These are phyloP conservation scores for Eimeria brunetti DNA, from an alignment of 169 alveolate species.

Conservation along the genomic window DNA sequence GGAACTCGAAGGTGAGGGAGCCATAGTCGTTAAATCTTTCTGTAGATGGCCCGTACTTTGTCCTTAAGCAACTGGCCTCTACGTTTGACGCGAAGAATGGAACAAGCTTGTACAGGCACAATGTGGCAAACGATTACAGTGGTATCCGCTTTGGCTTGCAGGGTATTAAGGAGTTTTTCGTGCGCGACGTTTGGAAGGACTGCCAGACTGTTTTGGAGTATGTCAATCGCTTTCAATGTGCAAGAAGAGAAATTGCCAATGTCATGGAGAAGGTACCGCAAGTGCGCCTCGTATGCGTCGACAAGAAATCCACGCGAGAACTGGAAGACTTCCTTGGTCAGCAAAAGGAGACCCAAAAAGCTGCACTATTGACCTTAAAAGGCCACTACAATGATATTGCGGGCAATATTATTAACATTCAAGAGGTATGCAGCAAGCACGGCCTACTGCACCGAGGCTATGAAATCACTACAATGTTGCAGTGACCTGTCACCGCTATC, in stretches of 20 bases:
- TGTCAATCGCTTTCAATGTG: constrained; percentile 84
- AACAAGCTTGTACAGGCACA: not conserved
- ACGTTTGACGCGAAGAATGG: not conserved
- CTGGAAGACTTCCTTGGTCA: constrained; percentile 45
- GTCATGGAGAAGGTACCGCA: constrained; percentile 30
- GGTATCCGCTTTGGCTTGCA: not conserved
- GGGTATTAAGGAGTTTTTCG: constrained; percentile 91
- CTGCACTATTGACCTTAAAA: not conserved
- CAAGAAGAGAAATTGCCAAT: constrained; percentile 9
- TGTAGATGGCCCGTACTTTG: not conserved
- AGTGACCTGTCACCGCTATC: not conserved
- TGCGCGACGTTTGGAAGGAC: constrained; percentile 91
- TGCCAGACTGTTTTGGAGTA: constrained; percentile 89
- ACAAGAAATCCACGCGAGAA: constrained; percentile 50
- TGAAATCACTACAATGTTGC: not conserved
- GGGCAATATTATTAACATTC: constrained; percentile 82
- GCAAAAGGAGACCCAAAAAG: constrained; percentile 21
- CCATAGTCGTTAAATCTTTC: not conserved
- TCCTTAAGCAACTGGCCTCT: not conserved
- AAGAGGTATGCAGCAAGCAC: constrained; percentile 14
- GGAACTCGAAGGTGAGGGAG: constrained; percentile 81
- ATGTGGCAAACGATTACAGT: not conserved
- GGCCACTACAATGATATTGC: constrained; percentile 86
- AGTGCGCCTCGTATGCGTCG: constrained; percentile 28
- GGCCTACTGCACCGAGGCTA: not conserved